phyloP scores from a whole-genome alignment of 2,329 filamentous ascomycete genomes.

The Botrytis sinoallii region DNA sequence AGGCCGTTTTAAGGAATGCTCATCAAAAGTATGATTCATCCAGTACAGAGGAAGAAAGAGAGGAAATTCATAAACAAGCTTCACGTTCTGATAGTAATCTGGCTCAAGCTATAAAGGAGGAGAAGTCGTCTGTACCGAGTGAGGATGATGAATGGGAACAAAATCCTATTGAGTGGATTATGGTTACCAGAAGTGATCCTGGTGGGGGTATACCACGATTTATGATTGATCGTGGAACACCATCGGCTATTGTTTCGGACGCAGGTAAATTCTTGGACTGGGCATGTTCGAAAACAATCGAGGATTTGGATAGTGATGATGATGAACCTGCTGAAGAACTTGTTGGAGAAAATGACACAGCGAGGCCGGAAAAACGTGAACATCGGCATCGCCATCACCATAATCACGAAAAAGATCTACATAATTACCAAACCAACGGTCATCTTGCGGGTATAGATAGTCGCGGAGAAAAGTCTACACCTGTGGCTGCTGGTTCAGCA shows the following conservation, averaged over 20 bases:
- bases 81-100: conserved; percentile 25
- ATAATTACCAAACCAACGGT: conserved; percentile 36
- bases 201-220: conserved; percentile 69
- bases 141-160: conserved; percentile 49
- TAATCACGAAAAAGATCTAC: conserved; percentile 34
- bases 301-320: conserved; percentile 33
- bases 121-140: conserved; percentile 35
- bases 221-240: conserved; percentile 69
- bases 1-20: conserved; percentile 46
- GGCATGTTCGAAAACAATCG: conserved; percentile 49
- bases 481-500: background rate
- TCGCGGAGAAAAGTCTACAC: background rate
- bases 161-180: conserved; percentile 71
- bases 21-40: conserved; percentile 29
- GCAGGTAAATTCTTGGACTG: conserved; percentile 67
- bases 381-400: conserved; percentile 24
- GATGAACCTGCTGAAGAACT: conserved; percentile 23
- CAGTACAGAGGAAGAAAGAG: conserved; percentile 18
- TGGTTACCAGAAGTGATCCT: conserved; percentile 71
- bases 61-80: conserved; percentile 17
- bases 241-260: conserved; percentile 61
- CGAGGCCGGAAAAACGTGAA: conserved; percentile 27
- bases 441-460: conserved; percentile 33
- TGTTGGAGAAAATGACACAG: conserved; percentile 24
- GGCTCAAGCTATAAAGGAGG: conserved; percentile 36